A percentile compares a stretch with the other conserved stretches of the same genome.
phyloP scores from a whole-genome alignment of 805 yeast genomes.

The Starmerella powellii region DNA sequence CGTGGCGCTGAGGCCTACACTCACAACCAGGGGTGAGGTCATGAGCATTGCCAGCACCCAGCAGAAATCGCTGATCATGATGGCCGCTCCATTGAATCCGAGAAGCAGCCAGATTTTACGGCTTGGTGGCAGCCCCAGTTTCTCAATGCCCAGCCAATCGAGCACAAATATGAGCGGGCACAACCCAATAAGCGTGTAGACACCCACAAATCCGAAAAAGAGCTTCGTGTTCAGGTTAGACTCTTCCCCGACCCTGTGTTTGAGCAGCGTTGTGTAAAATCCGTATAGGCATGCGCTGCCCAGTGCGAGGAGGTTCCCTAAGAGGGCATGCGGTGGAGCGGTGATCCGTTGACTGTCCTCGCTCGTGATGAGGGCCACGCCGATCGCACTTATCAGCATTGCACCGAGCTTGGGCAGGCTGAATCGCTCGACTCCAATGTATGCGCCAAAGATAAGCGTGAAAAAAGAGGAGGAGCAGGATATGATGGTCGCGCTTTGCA shows the following conservation, averaged over 20 bases:
- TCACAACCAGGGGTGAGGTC: conserved; percentile 89
- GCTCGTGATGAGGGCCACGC: conserved; percentile 68
- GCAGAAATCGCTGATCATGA: conserved; percentile 78
- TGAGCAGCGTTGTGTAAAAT: conserved; percentile 72
- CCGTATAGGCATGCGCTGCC: conserved; percentile 86
- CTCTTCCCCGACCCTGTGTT: conserved; percentile 61
- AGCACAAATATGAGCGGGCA: conserved; percentile 75
- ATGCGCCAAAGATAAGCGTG: conserved; percentile 70
- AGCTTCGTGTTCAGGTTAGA: conserved; percentile 68
- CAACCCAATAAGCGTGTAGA: conserved; percentile 56
- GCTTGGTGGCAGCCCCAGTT: conserved; percentile 56
- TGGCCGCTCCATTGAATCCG: conserved; percentile 54
- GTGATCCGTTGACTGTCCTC: conserved; percentile 27
- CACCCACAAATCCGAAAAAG: conserved; percentile 91
- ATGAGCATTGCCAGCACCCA: conserved; percentile 94
- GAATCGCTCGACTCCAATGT: conserved; percentile 59
- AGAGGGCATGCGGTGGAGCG: conserved; percentile 29
- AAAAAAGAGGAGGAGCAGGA: conserved; percentile 89
- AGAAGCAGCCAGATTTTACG: conserved; percentile 43
- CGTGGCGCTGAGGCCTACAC: conserved; percentile 86
- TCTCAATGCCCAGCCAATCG: conserved; percentile 53
- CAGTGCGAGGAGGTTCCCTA: conserved; percentile 73
- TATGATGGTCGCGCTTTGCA: conserved; percentile 84
- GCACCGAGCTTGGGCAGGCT: conserved; percentile 56
- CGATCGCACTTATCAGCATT: conserved; percentile 56